Base-by-base conservation (phyloP, 495 filamentous ascomycete species). In the Thermothielavioides terrestris region DNA sequence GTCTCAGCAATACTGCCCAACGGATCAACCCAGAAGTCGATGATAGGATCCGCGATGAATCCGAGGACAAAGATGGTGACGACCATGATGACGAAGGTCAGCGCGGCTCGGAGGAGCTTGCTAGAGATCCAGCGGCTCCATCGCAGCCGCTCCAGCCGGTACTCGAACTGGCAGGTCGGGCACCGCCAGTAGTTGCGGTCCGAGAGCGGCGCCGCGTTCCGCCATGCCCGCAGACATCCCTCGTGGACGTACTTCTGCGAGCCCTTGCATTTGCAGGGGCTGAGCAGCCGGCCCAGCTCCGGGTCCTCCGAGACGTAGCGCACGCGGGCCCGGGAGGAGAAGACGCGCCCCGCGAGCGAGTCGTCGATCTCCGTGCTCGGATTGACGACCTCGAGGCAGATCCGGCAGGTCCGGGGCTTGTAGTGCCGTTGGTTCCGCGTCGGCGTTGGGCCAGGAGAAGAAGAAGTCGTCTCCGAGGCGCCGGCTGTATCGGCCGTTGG, bases 161-260 rank as follows among this genome's bases (percentile, higher is more conserved):
- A 98, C 55, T 78, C 72, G 62, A 92, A 95, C 4, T 79, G 69
- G 63, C 92, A 98, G 1, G 89, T 95, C 30, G 86, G 86, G 65
- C 92, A 98, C 54, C 86, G 74, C 80, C 83, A 95, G 69, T 78
- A 94, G 56, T 87, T 86, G 41, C 74, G 69, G 42, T 79, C 74
- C 54, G 84, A 81, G 23, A 69, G 58, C 6, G 85, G 85, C 60
- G 89, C 81, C 9, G 84, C 74, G 42, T 83, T 74, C 50, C 92
- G 83, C 92, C 92, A 97, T 26, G 75, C 68, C 61, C 90, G 83
- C 17, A 98, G 73, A 64, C 92, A 98, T n/a, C 81, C 86, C 63
- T 95, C 87, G 65, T 98, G 92, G 28, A 97, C 89, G 71, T 94
- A 96, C 68, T 84, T 84, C 49, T 89, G 86, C 12, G 84, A 86